Base-by-base conservation (phyloP, 331 rosid species). In the Pyrus hybrid region DNA sequence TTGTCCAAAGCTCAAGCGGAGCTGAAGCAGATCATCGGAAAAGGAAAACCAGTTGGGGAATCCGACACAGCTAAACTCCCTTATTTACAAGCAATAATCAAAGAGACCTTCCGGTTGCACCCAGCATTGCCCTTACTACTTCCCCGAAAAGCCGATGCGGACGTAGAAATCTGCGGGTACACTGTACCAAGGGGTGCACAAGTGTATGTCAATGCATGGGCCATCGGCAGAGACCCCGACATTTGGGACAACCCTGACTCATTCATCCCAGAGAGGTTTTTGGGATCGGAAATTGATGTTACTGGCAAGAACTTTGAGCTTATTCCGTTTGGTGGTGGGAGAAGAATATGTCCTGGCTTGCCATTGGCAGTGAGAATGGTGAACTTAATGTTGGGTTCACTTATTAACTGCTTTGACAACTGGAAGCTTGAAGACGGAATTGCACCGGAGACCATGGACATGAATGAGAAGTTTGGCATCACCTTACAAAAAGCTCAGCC, bases 151-250 rank as follows among this genome's bases (percentile, higher is more conserved):
- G 82, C 73, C 0, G 64, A 29, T 11, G 11, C 6, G 20, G 82
- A 77, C 10, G 79, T 81, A 1, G 72, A 77, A 4, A 53, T 82
- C 4, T 8, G 76, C 2, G 73, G 79, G 4, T 82, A 62, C 13
- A 28, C 53, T 11, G 54, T 72, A 1, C 79, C 81, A 0, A 65
- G 61, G n/a, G 85, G 71, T 32, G 75, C 79, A 13, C 70, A 76
- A 60, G 57, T 81, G 12, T 37, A 71, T 6, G 78, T 76, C 35
- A 71, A 81, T 66, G 72, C 51, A 5, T 71, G 84, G 81, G 84
- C 84, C 17, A 64, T 76, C 7, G 33, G 70, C 1, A 67, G 81
- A 68, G 82, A 81, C 63, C 68, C 76, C 2, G 10, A 6, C 20
- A 21, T 60, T 58, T 82, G 79, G 63, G 28, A 57, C 23, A 18